A percentile compares a stretch with the other conserved stretches of the same genome.
phyloP scores from a whole-genome alignment of 257 asterid genomes.

The Primulina eburnea region DNA sequence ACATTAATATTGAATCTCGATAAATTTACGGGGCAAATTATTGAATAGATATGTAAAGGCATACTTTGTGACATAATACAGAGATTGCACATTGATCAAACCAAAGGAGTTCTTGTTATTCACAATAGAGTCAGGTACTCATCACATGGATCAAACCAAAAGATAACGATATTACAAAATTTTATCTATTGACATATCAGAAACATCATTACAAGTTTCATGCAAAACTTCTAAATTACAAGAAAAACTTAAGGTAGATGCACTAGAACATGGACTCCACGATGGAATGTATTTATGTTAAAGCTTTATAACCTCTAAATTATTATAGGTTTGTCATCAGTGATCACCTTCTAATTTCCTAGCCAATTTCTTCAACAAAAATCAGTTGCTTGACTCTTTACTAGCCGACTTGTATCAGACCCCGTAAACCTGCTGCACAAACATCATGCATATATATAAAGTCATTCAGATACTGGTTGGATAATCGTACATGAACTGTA shows the following conservation, averaged over 20 bases:
- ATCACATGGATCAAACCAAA: neutral
- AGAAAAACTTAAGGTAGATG: neutral
- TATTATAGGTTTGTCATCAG: neutral
- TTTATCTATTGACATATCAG: neutral
- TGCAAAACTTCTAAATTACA: no score
- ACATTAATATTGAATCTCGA: no score
- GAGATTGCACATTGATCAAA: neutral
- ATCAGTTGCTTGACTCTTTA: conserved; percentile 22
- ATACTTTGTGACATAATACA: neutral
- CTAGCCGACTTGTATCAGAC: conserved; percentile 24
- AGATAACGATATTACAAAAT: neutral
- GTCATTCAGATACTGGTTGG: neutral
- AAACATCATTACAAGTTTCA: neutral
- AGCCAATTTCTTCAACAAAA: conserved; percentile 20
- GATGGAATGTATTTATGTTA: neutral
- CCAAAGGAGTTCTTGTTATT: neutral
- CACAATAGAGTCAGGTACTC: neutral
- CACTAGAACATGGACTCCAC: neutral
- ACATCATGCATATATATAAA: conserved; percentile 10
- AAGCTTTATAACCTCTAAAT: neutral
- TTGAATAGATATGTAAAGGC: no score
- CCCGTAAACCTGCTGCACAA: conserved; percentile 35
- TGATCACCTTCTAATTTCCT: conserved; percentile 12
- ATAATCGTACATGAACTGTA: neutral
- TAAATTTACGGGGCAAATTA: no score